These are phyloP conservation scores for Tulasnella calospora DNA, from an alignment of 768 basidiomycete species.

Conservation along the genomic window DNA sequence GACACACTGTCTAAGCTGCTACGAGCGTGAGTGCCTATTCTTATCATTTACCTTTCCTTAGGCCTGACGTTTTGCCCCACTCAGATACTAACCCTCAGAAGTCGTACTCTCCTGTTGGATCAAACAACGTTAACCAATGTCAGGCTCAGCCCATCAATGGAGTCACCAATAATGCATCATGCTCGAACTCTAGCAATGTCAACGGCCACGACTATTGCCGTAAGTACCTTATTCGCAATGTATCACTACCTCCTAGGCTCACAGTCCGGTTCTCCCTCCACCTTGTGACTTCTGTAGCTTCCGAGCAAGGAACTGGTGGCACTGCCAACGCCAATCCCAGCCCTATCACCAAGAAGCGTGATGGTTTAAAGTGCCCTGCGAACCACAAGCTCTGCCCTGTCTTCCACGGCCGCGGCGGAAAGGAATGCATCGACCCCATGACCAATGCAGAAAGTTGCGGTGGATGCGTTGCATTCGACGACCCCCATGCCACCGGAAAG, in stretches of 20 bases:
- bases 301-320: neutral
- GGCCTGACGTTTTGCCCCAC: neutral
- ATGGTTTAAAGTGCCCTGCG: neutral
- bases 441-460: conserved; percentile 17
- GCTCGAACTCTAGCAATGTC: neutral
- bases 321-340: neutral
- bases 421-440: conserved; percentile 7
- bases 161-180: conserved; percentile 9
- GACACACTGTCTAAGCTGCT: conserved; percentile 18
- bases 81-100: conserved; percentile 18
- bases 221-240: neutral
- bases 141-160: neutral
- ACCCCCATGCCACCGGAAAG: conserved; percentile 32
- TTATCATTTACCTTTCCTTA: neutral
- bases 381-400: neutral
- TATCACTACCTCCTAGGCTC: neutral
- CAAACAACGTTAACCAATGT: conserved; percentile 4
- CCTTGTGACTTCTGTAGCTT: neutral
- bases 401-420: conserved; percentile 6
- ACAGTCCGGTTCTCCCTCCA: neutral
- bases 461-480: conserved; percentile 7
- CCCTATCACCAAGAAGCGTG: neutral
- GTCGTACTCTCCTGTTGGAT: conserved; percentile 10
- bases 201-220: neutral
- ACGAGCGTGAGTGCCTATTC: conserved; percentile 10